Conservation (phyloP, 2,329 filamentous ascomycete genomes). For the Hypoxylon rubiginosum region DNA sequence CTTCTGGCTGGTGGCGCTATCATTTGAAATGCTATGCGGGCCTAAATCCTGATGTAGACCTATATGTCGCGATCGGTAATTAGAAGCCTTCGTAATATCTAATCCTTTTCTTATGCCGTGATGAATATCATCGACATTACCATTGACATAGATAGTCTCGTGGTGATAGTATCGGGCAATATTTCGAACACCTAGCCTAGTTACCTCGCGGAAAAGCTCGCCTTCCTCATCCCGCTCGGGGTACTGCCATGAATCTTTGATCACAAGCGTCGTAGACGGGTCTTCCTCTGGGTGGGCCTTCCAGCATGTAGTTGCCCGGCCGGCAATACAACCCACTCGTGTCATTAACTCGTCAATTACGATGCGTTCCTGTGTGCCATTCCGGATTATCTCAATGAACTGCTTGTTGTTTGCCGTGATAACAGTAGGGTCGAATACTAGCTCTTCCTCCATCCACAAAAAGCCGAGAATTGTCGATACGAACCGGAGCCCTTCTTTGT, state of each 20-base stretch:
- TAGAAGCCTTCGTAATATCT: slow-evolving; percentile 15
- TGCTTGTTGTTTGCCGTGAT: slow-evolving; percentile 48
- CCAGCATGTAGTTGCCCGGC: slow-evolving; percentile 61
- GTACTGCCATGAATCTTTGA: slow-evolving; percentile 63
- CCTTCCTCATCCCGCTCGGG: slow-evolving; percentile 58
- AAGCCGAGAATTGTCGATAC: slow-evolving; percentile 57
- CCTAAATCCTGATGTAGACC: not conserved
- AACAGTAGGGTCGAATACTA: slow-evolving; percentile 62
- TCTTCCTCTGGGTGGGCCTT: slow-evolving; percentile 57
- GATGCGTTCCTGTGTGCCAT: slow-evolving; percentile 55
- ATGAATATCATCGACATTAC: slow-evolving; percentile 11
- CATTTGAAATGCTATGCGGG: not conserved
- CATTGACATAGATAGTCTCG: slow-evolving; percentile 48
- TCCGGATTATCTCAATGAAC: slow-evolving; percentile 57
- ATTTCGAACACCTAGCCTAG: slow-evolving; percentile 54
- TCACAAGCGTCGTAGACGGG: slow-evolving; percentile 53
- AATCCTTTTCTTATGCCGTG: slow-evolving; percentile 11
- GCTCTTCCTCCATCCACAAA: slow-evolving; percentile 56
- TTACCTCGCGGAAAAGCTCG: slow-evolving; percentile 55
- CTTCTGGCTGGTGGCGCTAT: slow-evolving; percentile 15
- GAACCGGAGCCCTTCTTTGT: slow-evolving; percentile 57
- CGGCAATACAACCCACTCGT: slow-evolving; percentile 51
- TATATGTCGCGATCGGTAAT: slow-evolving; percentile 2
- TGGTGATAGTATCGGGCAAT: slow-evolving; percentile 60
- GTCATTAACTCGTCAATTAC: slow-evolving; percentile 56